Base-by-base conservation (phyloP, 2,329 filamentous ascomycete species). In the Colletotrichum eleusines region DNA sequence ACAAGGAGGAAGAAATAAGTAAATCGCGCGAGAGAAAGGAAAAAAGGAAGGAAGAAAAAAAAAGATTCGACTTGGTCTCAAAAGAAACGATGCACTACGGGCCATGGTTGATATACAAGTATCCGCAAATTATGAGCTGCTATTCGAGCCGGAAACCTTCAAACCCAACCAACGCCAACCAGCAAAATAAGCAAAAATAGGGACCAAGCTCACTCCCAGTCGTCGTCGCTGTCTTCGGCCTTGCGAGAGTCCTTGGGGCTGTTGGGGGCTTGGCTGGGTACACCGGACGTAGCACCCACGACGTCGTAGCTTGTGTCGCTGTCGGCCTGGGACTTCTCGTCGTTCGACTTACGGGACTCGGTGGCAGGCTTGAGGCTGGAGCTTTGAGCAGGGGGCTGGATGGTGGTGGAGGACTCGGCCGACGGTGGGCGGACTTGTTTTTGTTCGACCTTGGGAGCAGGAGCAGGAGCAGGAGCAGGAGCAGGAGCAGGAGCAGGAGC, bases 301-400 rank as follows among this genome's bases (percentile, higher is more conserved):
- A 99, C 87, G 79, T 99, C 96, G 80, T 99, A 99, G 83, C 94
- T 97, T 23, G 94, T 94, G 76, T 99, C 96, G 79, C 95, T 98
- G 76, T 96, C 96, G 9, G 94, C 90, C 75, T 96, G 93, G 33
- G 93, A 97, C 79, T 95, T 94, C 79, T 94, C 92, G 77, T 97
- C 94, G 76, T 97, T 92, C 33, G 94, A 97, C 76, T 87, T 89
- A 58, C 93, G 91, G 23, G 90, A 84, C 75, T 92, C 89, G 38
- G 83, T 81, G 31, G 53, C n/a, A 26, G 90, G 86, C 80, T 94
- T 94, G 58, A 89, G 83, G n/a, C 78, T 63, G 11, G 70, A 53
- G 55, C 67, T 76, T 59, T 76, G 77, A 61, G 79, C 79, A 62
- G 82, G 84, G 44, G 87, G 86, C 60, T 91, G 87, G 73, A 91